A percentile compares a stretch with the other conserved stretches of the same genome.
Conservation (phyloP, 441 rosid species). For the Macaranga tanarius region DNA sequence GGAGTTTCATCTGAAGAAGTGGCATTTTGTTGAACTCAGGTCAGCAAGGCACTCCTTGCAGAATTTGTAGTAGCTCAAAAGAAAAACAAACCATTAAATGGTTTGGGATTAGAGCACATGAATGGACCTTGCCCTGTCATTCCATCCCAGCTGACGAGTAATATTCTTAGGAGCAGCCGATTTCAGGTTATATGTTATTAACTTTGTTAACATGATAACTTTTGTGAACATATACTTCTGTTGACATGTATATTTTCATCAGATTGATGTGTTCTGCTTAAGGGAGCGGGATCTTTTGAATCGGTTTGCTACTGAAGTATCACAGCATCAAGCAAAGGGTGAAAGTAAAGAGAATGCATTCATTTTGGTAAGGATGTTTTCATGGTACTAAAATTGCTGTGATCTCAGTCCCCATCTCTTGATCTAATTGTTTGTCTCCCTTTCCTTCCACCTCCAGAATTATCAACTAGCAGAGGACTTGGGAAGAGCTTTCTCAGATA, state of each 20-base stretch:
- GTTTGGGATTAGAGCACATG: slow-evolving; percentile 84
- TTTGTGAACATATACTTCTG: background rate
- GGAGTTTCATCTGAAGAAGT: slow-evolving; percentile 10
- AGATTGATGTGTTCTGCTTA: slow-evolving; percentile 64
- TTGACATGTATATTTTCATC: slow-evolving; percentile 13
- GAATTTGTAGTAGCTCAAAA: slow-evolving; percentile 62
- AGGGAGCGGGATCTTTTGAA: slow-evolving; percentile 87
- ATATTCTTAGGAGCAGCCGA: slow-evolving; percentile 60
- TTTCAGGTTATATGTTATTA: slow-evolving; percentile 55
- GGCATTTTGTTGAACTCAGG: slow-evolving; percentile 42
- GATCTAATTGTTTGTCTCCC: slow-evolving; percentile 17
- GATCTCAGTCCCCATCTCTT: slow-evolving; percentile 4
- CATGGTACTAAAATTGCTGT: slow-evolving; percentile 7
- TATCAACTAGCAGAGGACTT: slow-evolving; percentile 87
- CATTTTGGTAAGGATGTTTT: slow-evolving; percentile 46
- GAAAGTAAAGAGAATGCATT: slow-evolving; percentile 61
- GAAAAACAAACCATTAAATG: slow-evolving; percentile 64
- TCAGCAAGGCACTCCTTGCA: slow-evolving; percentile 82
- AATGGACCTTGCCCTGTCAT: slow-evolving; percentile 58
- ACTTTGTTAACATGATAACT: slow-evolving; percentile 11
- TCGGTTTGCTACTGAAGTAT: slow-evolving; percentile 63
- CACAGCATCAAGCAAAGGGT: slow-evolving; percentile 60
- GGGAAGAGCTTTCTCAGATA: slow-evolving; percentile 85
- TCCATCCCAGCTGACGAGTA: slow-evolving; percentile 65
- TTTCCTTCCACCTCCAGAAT: slow-evolving; percentile 36